Percentiles rank a stretch among this genome's conserved stretches.
These are phyloP conservation scores for Suhomyces taliae DNA, from an alignment of 1,139 yeast species.

Conservation along the genomic window DNA sequence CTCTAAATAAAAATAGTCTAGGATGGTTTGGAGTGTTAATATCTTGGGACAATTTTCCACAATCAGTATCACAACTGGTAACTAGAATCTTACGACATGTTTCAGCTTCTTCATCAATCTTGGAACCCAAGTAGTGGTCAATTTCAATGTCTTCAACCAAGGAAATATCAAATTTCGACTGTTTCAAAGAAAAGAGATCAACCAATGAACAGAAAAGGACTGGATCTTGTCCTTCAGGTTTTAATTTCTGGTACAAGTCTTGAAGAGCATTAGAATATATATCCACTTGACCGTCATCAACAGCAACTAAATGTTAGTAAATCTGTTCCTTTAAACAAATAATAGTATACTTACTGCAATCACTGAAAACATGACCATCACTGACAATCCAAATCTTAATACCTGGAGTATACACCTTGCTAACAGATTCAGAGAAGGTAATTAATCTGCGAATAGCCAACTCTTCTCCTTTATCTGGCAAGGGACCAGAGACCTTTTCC, in stretches of 20 bases:
- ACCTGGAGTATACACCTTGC: conserved; percentile 53
- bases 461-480: conserved; percentile 52
- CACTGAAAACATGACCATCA: conserved; percentile 68
- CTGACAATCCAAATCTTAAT: conserved; percentile 56
- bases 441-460: conserved; percentile 37
- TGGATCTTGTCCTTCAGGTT: conserved; percentile 24
- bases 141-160: conserved; percentile 25
- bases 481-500: conserved; percentile 50
- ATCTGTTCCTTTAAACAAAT: background rate
- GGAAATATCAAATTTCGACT: conserved; percentile 16
- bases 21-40: conserved; percentile 48
- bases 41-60: conserved; percentile 35
- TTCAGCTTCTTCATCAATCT: conserved; percentile 36
- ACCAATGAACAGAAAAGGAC: conserved; percentile 37
- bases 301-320: conserved; percentile 31
- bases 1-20: conserved; percentile 52
- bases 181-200: conserved; percentile 32
- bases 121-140: conserved; percentile 36
- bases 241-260: conserved; percentile 36
- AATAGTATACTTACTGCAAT: conserved; percentile 44
- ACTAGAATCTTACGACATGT: conserved; percentile 39
- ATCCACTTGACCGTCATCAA: conserved; percentile 54
- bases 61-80: conserved; percentile 42
- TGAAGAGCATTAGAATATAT: conserved; percentile 46
- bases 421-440: conserved; percentile 31